These are phyloP conservation scores for Vicia faba DNA, from an alignment of 306 rosid species.

Conservation along the genomic window DNA sequence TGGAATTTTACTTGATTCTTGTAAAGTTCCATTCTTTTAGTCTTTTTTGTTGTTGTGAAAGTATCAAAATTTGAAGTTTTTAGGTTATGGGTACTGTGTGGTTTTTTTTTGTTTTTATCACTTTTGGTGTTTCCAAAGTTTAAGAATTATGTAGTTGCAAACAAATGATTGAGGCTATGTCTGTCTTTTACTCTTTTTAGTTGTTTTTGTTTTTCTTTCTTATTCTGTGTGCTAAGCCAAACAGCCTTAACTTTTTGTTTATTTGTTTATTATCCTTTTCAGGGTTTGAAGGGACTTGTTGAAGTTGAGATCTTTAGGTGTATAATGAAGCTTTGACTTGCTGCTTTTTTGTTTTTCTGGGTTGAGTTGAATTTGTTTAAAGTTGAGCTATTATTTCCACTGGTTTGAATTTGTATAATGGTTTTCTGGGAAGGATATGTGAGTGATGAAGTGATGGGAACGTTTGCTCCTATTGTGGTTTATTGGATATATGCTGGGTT, in stretches of 20 bases:
- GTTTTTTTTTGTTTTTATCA: background rate
- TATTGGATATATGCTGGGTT: constrained; percentile 90
- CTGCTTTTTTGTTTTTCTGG: constrained; percentile 30
- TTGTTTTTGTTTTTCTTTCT: constrained; percentile 11
- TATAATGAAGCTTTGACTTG: constrained; percentile 43
- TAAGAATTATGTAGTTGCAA: background rate
- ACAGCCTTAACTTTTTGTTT: background rate
- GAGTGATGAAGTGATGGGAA: constrained; percentile 86
- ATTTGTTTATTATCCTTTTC: constrained; percentile 21
- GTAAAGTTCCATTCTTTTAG: constrained; percentile 19
- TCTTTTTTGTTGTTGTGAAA: background rate
- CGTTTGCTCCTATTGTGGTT: constrained; percentile 81
- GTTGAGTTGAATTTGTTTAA: constrained; percentile 38
- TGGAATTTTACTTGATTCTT: constrained; percentile 20
- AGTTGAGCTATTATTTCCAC: constrained; percentile 25
- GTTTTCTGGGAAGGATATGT: constrained; percentile 81
- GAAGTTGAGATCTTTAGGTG: constrained; percentile 48
- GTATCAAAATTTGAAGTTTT: background rate
- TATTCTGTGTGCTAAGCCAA: background rate
- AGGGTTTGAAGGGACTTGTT: constrained; percentile 48
- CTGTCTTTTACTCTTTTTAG: background rate
- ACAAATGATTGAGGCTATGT: background rate
- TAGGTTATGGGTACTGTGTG: constrained; percentile 9
- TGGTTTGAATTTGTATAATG: constrained; percentile 39
- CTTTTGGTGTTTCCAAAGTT: background rate